Evolutionary conservation across 768 basidiomycete species (phyloP).

Genomic region (Tricholoma matsutake): DNA sequence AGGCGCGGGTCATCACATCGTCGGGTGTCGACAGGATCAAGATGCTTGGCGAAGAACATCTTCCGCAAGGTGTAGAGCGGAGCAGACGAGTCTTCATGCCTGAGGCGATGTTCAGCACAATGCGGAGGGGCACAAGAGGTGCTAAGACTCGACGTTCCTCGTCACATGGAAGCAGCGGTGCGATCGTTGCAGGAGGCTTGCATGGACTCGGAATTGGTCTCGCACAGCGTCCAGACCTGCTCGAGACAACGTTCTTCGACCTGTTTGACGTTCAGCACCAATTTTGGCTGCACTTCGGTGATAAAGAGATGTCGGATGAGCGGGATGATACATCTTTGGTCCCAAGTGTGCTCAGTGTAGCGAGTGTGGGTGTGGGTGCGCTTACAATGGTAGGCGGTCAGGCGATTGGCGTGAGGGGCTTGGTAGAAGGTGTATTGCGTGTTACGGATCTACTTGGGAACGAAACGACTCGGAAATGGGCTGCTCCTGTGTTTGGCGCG

Average conservation of each 20-base stretch:
- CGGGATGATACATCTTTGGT: constrained; percentile 30
- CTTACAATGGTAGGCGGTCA: constrained; percentile 89
- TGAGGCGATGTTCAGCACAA: constrained; percentile 91
- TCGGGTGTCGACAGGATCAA: constrained; percentile 64
- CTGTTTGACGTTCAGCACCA: constrained; percentile 85
- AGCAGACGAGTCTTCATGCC: constrained; percentile 86
- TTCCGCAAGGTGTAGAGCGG: constrained; percentile 80
- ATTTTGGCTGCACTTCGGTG: constrained; percentile 68
- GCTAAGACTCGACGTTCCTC: constrained; percentile 37
- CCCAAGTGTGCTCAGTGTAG: constrained; percentile 65
- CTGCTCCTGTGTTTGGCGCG: constrained; percentile 80
- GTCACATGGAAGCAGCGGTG: constrained; percentile 34
- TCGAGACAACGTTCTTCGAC: constrained; percentile 79
- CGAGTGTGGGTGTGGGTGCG: constrained; percentile 79
- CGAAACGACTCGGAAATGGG: constrained; percentile 82
- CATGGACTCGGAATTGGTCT: constrained; percentile 83
- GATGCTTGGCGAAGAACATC: constrained; percentile 68
- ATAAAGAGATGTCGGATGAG: constrained; percentile 36
- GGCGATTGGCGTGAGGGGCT: constrained; percentile 66
- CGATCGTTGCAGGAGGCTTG: constrained; percentile 72
- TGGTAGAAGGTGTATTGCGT: constrained; percentile 77
- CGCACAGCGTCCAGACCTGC: constrained; percentile 70
- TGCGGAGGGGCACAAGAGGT: constrained; percentile 41
- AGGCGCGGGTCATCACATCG: constrained; percentile 68
- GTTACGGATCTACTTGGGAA: constrained; percentile 78